Evolutionary conservation across 1,284 basidiomycete genomes (phyloP), one percentile per base, ranked within the genome.

Genomic region (Trichosporon sp.): DNA sequence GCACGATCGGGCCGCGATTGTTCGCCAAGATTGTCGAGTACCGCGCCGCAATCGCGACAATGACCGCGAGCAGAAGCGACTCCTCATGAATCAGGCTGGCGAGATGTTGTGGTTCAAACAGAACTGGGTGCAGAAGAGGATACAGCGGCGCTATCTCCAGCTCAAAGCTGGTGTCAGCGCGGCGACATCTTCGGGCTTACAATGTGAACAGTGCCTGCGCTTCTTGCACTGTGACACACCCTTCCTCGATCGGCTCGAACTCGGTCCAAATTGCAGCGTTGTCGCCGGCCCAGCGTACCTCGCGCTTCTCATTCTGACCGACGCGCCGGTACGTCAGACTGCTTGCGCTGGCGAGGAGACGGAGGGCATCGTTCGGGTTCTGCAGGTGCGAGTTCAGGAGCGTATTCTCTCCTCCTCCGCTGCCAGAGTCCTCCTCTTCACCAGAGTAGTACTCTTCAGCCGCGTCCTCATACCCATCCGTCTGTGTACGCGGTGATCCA

Each of bases 281-380:
- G 38, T 42, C 38, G 18, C 38, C 38, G 6, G 38, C 38, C 38
- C 15, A 42, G 5, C 38, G 38, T 12, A 42, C 38, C 38, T 42
- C 38, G 5, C 38, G 15, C 38, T 42, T 42, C 38, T 42, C 38
- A n/a, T 42, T 42, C 18, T 42, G 38, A 5, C 38, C 38, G 6
- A 42, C 38, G 15, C 38, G 38, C 18, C 38, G 5, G 32, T 68
- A 70, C 13, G 58, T 47, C 8, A 70, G 64, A 7, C 64, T 65
- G 23, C 64, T 65, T 2, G 70, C 70, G 27, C 47, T 68, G n/a
- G 67, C 70, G 11, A 70, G 67, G 25, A 70, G 65, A 6, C 58
- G 32, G n/a, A 70, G 65, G 42, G 70, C 70, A 18, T 70, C 70
- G 29, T 32, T 35, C 4, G 70, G 70, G 31, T 70, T 70, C 64